phyloP scores from a whole-genome alignment of 2,329 filamentous ascomycete genomes.

The Cryphonectria nitschkei region DNA sequence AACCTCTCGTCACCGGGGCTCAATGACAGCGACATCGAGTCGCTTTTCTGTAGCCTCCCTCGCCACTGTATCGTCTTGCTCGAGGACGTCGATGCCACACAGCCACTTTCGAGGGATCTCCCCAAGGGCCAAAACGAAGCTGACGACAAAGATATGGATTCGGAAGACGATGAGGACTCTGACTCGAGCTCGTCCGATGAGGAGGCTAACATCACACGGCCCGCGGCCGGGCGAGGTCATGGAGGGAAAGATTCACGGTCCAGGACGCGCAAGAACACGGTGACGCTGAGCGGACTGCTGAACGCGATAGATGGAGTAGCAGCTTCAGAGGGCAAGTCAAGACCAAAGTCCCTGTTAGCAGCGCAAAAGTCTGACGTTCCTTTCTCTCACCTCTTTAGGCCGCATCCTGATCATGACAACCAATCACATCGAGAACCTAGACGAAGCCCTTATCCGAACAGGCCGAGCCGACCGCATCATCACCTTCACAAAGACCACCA shows the following conservation, averaged over 20 bases:
- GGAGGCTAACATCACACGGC: neutral
- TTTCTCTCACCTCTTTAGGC: neutral
- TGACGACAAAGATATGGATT: neutral
- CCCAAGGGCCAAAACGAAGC: neutral
- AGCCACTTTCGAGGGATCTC: slow-evolving; percentile 14
- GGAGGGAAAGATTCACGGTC: neutral
- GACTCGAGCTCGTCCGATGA: slow-evolving; percentile 2
- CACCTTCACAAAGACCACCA: slow-evolving; percentile 23
- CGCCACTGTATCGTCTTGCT: slow-evolving; percentile 24
- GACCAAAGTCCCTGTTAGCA: neutral
- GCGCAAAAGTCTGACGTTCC: neutral
- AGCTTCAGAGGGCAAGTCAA: slow-evolving; percentile 24
- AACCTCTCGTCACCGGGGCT: slow-evolving; percentile 18
- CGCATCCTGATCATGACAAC: slow-evolving; percentile 28
- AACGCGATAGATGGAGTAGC: slow-evolving; percentile 26
- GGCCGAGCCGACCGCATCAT: slow-evolving; percentile 26
- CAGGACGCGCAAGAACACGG: slow-evolving; percentile 5
- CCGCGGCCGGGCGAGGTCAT: neutral
- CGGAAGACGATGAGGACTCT: neutral
- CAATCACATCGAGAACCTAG: slow-evolving; percentile 25
- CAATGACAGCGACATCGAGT: slow-evolving; percentile 21
- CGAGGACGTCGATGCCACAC: slow-evolving; percentile 27
- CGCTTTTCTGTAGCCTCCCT: slow-evolving; percentile 19
- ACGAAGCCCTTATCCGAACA: slow-evolving; percentile 26
- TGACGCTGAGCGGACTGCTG: slow-evolving; percentile 26